phyloP scores from a whole-genome alignment of 345 rosid species.

The Turnera subulata region DNA sequence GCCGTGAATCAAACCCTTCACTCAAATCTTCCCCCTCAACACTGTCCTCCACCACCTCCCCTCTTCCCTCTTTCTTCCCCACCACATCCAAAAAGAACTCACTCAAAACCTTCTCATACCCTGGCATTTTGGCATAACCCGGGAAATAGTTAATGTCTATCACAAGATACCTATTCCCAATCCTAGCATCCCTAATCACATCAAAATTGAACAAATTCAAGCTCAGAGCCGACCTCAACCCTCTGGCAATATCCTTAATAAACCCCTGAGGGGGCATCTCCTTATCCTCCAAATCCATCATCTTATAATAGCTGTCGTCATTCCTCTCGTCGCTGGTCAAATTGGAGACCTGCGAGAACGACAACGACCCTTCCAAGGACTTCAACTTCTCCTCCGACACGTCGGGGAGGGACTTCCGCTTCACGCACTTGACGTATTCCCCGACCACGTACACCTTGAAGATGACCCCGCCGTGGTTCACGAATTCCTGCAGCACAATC shows the following conservation, averaged over 20 bases:
- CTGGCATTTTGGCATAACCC: slow-evolving; percentile 62
- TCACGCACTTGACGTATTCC: slow-evolving; percentile 37
- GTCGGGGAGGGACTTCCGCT: slow-evolving; percentile 52
- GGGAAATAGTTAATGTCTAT: slow-evolving; percentile 74
- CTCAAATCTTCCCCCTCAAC: background rate
- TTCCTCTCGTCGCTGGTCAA: slow-evolving; percentile 23
- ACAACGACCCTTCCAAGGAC: slow-evolving; percentile 35
- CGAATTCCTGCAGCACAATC: slow-evolving; percentile 59
- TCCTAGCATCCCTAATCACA: slow-evolving; percentile 53
- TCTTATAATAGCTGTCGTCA: slow-evolving; percentile 29
- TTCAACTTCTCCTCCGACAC: slow-evolving; percentile 41
- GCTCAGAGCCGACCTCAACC: slow-evolving; percentile 44
- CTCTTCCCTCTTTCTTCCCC: slow-evolving; percentile 17
- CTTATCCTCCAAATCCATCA: slow-evolving; percentile 35
- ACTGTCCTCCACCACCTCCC: background rate
- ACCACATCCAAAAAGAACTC: slow-evolving; percentile 43
- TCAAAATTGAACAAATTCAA: slow-evolving; percentile 63
- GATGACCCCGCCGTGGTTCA: slow-evolving; percentile 64
- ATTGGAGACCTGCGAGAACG: slow-evolving; percentile 61
- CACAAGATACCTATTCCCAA: slow-evolving; percentile 39
- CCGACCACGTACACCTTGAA: slow-evolving; percentile 65
- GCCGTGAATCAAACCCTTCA: background rate
- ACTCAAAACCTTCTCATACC: slow-evolving; percentile 48
- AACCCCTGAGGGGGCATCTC: slow-evolving; percentile 52
- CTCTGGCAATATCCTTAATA: slow-evolving; percentile 40